These are phyloP conservation scores for Ostreobium quekettii DNA, from an alignment of 139 green algal species.

Conservation along the genomic window DNA sequence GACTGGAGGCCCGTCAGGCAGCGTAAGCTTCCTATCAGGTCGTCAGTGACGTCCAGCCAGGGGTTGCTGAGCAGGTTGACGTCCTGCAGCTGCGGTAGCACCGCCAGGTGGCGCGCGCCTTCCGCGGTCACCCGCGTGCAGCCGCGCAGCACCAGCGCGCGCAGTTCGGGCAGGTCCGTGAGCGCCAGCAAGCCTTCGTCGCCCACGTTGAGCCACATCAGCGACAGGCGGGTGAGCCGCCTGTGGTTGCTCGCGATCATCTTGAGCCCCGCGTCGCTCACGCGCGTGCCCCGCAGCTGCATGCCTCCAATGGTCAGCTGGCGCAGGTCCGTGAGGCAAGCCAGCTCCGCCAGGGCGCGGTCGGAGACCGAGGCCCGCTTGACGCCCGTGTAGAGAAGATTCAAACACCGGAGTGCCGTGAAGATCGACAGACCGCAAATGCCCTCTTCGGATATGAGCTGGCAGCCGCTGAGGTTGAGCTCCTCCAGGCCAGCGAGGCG, in stretches of 20 bases:
- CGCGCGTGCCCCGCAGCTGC: constrained; percentile 22
- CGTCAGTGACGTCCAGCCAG: constrained; percentile 24
- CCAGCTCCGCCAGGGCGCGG: constrained; percentile 16
- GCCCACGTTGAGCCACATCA: constrained; percentile 31
- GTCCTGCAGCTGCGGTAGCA: constrained; percentile 22
- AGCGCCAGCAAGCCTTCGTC: constrained; percentile 19
- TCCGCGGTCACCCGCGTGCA: constrained; percentile 7
- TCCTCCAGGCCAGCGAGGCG: constrained; percentile 25
- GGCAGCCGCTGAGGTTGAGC: constrained; percentile 44
- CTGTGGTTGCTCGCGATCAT: constrained; percentile 16
- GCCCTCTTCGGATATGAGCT: constrained; percentile 34
- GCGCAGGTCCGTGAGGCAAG: constrained; percentile 16
- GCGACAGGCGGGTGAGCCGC: constrained; percentile 26
- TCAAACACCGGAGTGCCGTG: constrained; percentile 21
- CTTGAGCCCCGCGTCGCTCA: constrained; percentile 21
- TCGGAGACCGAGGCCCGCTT: constrained; percentile 32
- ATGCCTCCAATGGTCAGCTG: constrained; percentile 25
- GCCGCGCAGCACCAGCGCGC: constrained; percentile 8
- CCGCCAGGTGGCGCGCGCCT: constrained; percentile 17
- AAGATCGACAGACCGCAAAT: constrained; percentile 25
- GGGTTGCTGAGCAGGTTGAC: constrained; percentile 30
- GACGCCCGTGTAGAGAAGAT: constrained; percentile 29
- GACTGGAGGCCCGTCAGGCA: constrained; percentile 25
- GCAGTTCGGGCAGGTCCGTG: constrained; percentile 14
- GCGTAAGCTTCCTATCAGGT: no score